Conservation (phyloP, 768 basidiomycete species). For the Termitomyces sp. region DNA sequence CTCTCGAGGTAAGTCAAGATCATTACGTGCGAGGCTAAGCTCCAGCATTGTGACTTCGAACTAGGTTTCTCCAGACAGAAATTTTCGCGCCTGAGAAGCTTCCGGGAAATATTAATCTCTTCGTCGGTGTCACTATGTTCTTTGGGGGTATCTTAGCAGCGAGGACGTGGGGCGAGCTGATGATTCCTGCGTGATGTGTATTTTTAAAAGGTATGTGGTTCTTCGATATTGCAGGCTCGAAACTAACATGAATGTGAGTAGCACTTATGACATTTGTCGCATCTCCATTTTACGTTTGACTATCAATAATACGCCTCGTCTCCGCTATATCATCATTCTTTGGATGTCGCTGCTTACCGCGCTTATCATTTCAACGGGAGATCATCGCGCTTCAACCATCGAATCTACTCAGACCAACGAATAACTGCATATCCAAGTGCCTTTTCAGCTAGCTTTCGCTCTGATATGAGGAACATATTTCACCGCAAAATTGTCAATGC, state of each 20-base stretch:
- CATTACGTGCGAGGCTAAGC: neutral
- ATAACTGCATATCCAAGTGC: too few relatives aligned
- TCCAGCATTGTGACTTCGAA: neutral
- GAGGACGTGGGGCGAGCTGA: conserved; percentile 74
- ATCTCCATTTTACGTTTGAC: neutral
- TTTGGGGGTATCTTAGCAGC: conserved; percentile 65
- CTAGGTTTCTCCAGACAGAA: conserved; percentile 55
- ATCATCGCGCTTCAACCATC: neutral
- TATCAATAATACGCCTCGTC: neutral
- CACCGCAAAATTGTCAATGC: neutral
- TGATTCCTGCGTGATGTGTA: conserved; percentile 56
- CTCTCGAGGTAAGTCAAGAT: conserved; percentile 39
- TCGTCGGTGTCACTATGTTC: conserved; percentile 64
- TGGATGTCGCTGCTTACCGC: neutral
- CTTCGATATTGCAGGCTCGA: neutral
- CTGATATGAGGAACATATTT: neutral
- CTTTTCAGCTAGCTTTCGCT: neutral
- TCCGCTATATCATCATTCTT: neutral
- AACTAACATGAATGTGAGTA: neutral
- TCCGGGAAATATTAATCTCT: conserved; percentile 67
- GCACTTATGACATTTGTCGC: neutral
- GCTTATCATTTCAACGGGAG: neutral
- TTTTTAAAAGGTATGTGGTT: neutral
- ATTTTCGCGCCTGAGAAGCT: conserved; percentile 71
- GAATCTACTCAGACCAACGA: too few relatives aligned